Conservation (phyloP, 768 basidiomycete genomes). For the Suillus brevipes region DNA sequence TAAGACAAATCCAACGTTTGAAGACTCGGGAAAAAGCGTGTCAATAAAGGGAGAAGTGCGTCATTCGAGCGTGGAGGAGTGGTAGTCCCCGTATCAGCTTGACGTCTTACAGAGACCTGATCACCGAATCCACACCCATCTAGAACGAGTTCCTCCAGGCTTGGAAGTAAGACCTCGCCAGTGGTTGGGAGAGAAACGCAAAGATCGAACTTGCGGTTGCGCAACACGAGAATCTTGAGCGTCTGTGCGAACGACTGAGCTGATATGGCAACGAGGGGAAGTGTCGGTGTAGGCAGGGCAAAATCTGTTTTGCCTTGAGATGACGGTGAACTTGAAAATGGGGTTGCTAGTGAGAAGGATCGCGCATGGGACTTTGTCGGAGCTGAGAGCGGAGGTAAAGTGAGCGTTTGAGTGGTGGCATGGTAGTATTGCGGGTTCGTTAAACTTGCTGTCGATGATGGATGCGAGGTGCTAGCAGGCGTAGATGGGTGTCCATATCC, state of each 20-base stretch:
- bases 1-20: constrained; percentile 74
- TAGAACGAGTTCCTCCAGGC: constrained; percentile 70
- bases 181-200: constrained; percentile 55
- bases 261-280: constrained; percentile 65
- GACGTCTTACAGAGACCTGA: constrained; percentile 48
- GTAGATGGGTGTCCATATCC: constrained; percentile 30
- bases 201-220: constrained; percentile 66
- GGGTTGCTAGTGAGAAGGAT: constrained; percentile 55
- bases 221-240: constrained; percentile 58
- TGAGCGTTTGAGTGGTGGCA: constrained; percentile 55
- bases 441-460: constrained; percentile 35
- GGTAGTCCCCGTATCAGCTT: constrained; percentile 30
- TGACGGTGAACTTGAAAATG: constrained; percentile 16
- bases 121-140: constrained; percentile 74
- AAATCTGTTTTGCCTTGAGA: constrained; percentile 40
- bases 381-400: constrained; percentile 61
- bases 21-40: constrained; percentile 69
- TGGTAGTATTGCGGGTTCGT: constrained; percentile 62
- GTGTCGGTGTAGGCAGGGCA: constrained; percentile 61
- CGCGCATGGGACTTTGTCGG: constrained; percentile 54
- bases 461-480: constrained; percentile 22
- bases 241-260: constrained; percentile 59
- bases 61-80: constrained; percentile 49
- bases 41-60: constrained; percentile 56
- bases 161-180: constrained; percentile 51